phyloP scores from a whole-genome alignment of 2,329 filamentous ascomycete species.

The Myriosclerotinia scirpicola region DNA sequence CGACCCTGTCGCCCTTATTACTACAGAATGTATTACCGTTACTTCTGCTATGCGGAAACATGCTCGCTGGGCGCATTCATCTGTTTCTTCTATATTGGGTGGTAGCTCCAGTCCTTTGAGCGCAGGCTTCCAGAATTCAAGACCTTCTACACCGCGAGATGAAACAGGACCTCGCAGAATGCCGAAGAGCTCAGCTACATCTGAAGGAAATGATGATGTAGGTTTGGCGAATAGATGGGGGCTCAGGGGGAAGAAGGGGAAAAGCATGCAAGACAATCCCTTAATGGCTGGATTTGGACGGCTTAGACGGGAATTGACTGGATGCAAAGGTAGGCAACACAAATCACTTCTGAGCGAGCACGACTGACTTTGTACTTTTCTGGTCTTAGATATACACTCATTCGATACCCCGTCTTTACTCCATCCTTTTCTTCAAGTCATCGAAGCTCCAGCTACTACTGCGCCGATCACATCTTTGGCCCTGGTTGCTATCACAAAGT shows the following conservation, averaged over 20 bases:
- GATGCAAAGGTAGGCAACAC: conserved; percentile 65
- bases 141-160: conserved; percentile 44
- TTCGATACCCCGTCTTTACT: conserved; percentile 90
- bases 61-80: conserved; percentile 92
- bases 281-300: conserved; percentile 93
- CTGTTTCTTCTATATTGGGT: conserved; percentile 91
- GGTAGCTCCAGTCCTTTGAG: conserved; percentile 55
- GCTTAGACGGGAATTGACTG: conserved; percentile 81
- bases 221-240: conserved; percentile 85
- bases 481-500: conserved; percentile 90
- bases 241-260: conserved; percentile 88
- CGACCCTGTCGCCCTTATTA: conserved; percentile 88
- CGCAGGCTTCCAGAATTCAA: conserved; percentile 46
- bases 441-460: conserved; percentile 92
- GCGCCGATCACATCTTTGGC: conserved; percentile 95
- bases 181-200: conserved; percentile 33
- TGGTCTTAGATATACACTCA: conserved; percentile 67
- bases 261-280: conserved; percentile 96
- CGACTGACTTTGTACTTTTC: conserved; percentile 35
- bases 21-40: conserved; percentile 98
- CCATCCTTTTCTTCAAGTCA: conserved; percentile 93
- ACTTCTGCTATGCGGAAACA: conserved; percentile 98
- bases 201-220: conserved; percentile 52
- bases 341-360: conserved; percentile 6
- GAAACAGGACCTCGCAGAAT: conserved; percentile 32